A percentile compares a stretch with the other conserved stretches of the same genome.
Conservation (phyloP, 2,329 filamentous ascomycete species). For the Fusarium sp. region DNA sequence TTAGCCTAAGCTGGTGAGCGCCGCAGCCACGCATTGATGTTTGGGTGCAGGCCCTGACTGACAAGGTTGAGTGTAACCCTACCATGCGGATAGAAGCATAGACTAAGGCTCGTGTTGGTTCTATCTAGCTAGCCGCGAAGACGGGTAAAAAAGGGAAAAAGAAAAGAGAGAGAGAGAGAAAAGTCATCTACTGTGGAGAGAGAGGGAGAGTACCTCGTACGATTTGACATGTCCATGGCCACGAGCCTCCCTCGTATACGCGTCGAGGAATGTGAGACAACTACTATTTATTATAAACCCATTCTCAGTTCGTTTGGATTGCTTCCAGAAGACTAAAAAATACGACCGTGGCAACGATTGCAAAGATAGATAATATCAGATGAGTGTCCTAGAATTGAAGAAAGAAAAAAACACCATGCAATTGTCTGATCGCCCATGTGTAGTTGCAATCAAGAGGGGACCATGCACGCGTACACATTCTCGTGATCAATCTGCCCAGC, state of each 20-base stretch:
- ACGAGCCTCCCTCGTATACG: too few relatives aligned
- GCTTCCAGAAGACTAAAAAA: too few relatives aligned
- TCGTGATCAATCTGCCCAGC: neutral
- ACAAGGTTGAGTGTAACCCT: conserved; percentile 14
- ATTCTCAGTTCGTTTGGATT: too few relatives aligned
- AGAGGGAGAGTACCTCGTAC: too few relatives aligned
- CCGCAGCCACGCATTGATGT: conserved; percentile 17
- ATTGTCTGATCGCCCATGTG: conserved; percentile 5
- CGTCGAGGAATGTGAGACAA: too few relatives aligned
- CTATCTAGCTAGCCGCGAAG: neutral
- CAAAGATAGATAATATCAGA: neutral
- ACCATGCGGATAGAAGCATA: neutral
- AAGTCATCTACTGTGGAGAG: neutral
- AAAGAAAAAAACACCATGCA: conserved; percentile 10
- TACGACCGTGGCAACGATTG: neutral
- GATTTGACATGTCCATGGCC: neutral
- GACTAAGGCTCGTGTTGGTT: neutral
- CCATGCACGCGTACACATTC: neutral
- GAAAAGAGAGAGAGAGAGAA: neutral
- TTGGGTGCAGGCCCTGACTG: conserved; percentile 16
- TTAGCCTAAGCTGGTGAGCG: conserved; percentile 26
- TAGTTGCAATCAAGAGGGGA: neutral
- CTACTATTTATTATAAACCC: too few relatives aligned
- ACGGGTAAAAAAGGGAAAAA: neutral
- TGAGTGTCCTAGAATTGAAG: conserved; percentile 1